Conservation (phyloP, 495 filamentous ascomycete genomes). For the Xylaria longipes region DNA sequence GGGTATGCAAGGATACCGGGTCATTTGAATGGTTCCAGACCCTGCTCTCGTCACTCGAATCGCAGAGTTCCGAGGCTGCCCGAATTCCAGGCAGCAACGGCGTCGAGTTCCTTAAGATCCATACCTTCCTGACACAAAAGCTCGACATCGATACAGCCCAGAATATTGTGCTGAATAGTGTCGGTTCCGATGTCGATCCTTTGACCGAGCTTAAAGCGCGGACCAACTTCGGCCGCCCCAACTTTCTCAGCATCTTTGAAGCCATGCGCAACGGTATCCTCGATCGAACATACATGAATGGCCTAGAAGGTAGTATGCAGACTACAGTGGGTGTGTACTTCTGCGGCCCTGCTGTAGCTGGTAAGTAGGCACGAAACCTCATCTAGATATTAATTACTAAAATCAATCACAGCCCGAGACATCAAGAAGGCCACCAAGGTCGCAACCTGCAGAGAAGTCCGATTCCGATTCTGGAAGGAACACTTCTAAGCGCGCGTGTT, state of each 20-base stretch:
- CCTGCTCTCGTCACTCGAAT: slow-evolving; percentile 88
- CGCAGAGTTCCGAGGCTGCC: slow-evolving; percentile 75
- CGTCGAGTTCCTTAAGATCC: slow-evolving; percentile 93
- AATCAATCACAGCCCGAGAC: slow-evolving; percentile 68
- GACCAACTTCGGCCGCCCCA: slow-evolving; percentile 95
- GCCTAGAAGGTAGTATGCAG: slow-evolving; percentile 71
- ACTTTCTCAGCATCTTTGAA: slow-evolving; percentile 81
- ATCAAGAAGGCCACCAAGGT: slow-evolving; percentile 80
- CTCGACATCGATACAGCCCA: slow-evolving; percentile 90
- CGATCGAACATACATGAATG: slow-evolving; percentile 82
- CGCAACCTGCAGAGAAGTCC: slow-evolving; percentile 75
- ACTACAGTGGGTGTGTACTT: slow-evolving; percentile 98
- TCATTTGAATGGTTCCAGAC: slow-evolving; percentile 99
- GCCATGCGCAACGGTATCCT: slow-evolving; percentile 88
- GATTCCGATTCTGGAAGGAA: slow-evolving; percentile 99
- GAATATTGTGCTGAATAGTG: slow-evolving; percentile 96
- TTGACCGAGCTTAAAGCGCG: slow-evolving; percentile 87
- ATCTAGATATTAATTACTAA: slow-evolving; percentile 34
- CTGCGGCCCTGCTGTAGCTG: slow-evolving; percentile 70
- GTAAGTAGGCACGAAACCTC: slow-evolving; percentile 41
- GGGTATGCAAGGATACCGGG: slow-evolving; percentile 94
- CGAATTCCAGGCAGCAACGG: slow-evolving; percentile 64
- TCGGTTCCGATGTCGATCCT: slow-evolving; percentile 85
- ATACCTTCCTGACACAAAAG: slow-evolving; percentile 95
- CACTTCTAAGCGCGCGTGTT: slow-evolving; percentile 60